These are phyloP conservation scores for Dentipellis fragilis DNA, from an alignment of 768 basidiomycete genomes.

Conservation along the genomic window DNA sequence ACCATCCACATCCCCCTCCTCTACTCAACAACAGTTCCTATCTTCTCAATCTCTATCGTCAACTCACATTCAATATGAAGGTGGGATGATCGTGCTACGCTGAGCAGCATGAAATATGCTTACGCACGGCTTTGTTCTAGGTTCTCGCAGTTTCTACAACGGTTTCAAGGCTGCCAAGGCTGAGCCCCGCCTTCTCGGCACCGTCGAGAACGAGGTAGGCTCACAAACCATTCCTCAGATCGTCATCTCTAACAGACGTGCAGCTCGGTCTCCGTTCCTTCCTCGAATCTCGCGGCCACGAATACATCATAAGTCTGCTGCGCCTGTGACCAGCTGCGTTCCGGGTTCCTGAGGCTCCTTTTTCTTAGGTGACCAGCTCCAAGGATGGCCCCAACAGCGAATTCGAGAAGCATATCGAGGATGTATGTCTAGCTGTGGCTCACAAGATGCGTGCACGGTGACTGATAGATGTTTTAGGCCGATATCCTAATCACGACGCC, in stretches of 20 bases:
- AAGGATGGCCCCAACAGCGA: constrained; percentile 62
- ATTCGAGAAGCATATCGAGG: constrained; percentile 52
- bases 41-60: too few relatives aligned
- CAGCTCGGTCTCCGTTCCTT: constrained; percentile 59
- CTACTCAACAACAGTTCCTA: too few relatives aligned
- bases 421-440: constrained; percentile 36
- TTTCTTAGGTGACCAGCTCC: constrained; percentile 55
- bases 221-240: constrained; percentile 18
- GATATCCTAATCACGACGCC: constrained; percentile 78
- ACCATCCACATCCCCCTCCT: too few relatives aligned
- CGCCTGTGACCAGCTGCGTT: neutral
- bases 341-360: too few relatives aligned
- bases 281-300: constrained; percentile 64
- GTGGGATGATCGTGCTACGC: neutral
- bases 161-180: constrained; percentile 47
- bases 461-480: constrained; percentile 32
- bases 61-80: neutral
- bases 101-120: too few relatives aligned
- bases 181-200: constrained; percentile 62
- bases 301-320: constrained; percentile 53
- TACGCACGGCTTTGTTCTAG: neutral
- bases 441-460: neutral
- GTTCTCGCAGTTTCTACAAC: constrained; percentile 54
- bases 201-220: constrained; percentile 53
- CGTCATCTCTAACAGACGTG: constrained; percentile 22